Base-by-base conservation (phyloP, 768 basidiomycete species). In the Pleurotus sapidus region DNA sequence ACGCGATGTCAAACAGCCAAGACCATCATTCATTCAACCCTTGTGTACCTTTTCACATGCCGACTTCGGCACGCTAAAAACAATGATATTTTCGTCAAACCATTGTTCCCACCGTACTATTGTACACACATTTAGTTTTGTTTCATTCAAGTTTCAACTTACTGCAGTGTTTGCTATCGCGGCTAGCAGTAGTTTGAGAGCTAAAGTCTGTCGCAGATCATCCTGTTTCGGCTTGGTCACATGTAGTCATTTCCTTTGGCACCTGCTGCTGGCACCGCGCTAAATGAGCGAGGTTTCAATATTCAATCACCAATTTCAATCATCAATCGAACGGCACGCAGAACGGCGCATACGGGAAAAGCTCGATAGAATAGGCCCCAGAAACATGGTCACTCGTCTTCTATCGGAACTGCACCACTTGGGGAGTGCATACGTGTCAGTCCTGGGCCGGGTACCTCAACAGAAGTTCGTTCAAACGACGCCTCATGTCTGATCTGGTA, bases 31-130 rank as follows among this genome's bases (percentile, higher is more conserved):
- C 51, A 43, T 54, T 39, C 15, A 24, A 54, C 51, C 51, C 51
- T 54, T 54, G n/a, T 54, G 51, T 54, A 39, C 51, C 51, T 54
- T 17, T 54, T 42, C 51, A 54, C 39, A 54, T 54, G 51, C 51
- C 51, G 51, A 20, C 49, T 14, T 54, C 51, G 51, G 51, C 51
- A 54, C 17, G 11, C n/a, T 25, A 34, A 39, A 54, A 39, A 54
- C 51, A 54, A 54, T 54, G 51, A 37, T 20, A 34, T 14, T 54
- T 23, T 54, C n/a, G 30, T 27, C 15, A n/a, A 17, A 17, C 17
- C 38, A 34, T 50, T 54, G 51, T 54, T 54, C 39, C 51, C 51
- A 54, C 39, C 42, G 51, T 54, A 23, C 51, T 54, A 54, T 23
- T 23, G 23, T 42, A n/a, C 23, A 17, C 25, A 37, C 38, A 15